phyloP scores from a whole-genome alignment of 441 rosid genomes.

The Eutrema salsugineum region DNA sequence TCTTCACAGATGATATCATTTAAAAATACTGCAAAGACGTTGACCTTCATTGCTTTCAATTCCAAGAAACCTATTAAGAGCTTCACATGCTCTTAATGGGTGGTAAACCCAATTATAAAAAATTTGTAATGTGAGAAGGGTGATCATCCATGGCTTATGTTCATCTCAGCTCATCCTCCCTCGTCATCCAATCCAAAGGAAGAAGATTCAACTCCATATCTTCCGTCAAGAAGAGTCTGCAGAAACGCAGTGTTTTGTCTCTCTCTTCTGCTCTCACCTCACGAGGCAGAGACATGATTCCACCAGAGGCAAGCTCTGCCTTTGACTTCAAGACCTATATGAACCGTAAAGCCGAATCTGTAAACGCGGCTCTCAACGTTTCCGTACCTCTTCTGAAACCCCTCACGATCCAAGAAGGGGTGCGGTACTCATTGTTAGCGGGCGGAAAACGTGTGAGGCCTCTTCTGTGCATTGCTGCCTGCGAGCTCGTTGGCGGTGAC shows the following conservation, averaged over 20 bases:
- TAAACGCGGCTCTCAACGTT: constrained; percentile 28
- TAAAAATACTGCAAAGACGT: not conserved
- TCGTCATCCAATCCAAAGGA: not conserved
- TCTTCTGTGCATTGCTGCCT: constrained; percentile 37
- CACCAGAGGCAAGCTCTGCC: not conserved
- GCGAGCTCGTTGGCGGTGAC: constrained; percentile 49
- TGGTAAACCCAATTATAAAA: not conserved
- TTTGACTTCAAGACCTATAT: constrained; percentile 34
- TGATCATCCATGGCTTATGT: not conserved
- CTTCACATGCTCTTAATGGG: not conserved
- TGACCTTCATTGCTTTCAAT: constrained; percentile 11
- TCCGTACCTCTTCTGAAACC: constrained; percentile 30
- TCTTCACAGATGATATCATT: not conserved
- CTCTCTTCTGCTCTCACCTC: constrained; percentile 8
- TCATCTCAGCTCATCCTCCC: not conserved
- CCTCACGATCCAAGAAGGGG: constrained; percentile 11
- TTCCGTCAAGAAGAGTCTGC: not conserved
- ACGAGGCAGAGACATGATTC: not conserved
- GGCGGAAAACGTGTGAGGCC: constrained; percentile 42
- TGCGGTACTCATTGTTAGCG: constrained; percentile 48
- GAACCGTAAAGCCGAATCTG: constrained; percentile 26
- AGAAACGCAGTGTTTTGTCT: not conserved
- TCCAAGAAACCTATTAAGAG: not conserved
- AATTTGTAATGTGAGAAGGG: not conserved
- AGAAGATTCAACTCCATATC: constrained; percentile 3